Percentiles rank a stretch among this genome's conserved stretches.
Evolutionary conservation across 106 monocot species (phyloP).

Genomic region (Alisma plantagoaquatica): DNA sequence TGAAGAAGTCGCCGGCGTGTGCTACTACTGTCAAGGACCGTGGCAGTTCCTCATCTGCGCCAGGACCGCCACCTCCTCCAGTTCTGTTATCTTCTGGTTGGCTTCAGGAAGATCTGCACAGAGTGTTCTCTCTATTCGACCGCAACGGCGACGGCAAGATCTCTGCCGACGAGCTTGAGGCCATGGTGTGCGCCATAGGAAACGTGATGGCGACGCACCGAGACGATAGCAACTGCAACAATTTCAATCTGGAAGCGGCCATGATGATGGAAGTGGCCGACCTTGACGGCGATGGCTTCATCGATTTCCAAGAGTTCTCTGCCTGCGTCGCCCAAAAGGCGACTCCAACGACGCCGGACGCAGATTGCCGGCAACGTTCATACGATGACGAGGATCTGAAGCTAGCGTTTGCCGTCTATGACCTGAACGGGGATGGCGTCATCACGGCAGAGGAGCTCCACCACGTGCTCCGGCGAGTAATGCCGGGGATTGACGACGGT

Average conservation of each 20-base stretch:
- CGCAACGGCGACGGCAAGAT: no score
- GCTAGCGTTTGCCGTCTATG: slow-evolving; percentile 61
- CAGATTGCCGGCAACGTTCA: neutral
- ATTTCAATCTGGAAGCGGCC: no score
- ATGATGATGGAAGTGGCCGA: slow-evolving; percentile 1
- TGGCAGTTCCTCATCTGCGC: no score
- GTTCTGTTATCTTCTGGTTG: no score
- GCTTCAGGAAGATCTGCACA: no score
- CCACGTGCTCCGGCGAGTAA: slow-evolving; percentile 23
- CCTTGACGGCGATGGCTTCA: neutral
- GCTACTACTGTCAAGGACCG: no score
- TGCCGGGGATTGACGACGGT: slow-evolving; percentile 20
- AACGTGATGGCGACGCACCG: no score
- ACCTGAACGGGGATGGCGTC: slow-evolving; percentile 41
- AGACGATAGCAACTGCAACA: no score
- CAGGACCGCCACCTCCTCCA: no score
- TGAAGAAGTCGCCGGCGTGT: no score
- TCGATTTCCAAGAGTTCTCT: slow-evolving; percentile 1
- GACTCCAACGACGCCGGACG: neutral
- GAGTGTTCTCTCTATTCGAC: no score
- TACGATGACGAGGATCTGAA: slow-evolving; percentile 21
- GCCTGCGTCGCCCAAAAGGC: neutral
- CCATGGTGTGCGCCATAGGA: neutral
- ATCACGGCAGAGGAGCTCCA: slow-evolving; percentile 50
- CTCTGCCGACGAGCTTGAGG: no score